These are phyloP conservation scores for Pedinophyceae sp. DNA, from an alignment of 139 green algal genomes.

Conservation along the genomic window DNA sequence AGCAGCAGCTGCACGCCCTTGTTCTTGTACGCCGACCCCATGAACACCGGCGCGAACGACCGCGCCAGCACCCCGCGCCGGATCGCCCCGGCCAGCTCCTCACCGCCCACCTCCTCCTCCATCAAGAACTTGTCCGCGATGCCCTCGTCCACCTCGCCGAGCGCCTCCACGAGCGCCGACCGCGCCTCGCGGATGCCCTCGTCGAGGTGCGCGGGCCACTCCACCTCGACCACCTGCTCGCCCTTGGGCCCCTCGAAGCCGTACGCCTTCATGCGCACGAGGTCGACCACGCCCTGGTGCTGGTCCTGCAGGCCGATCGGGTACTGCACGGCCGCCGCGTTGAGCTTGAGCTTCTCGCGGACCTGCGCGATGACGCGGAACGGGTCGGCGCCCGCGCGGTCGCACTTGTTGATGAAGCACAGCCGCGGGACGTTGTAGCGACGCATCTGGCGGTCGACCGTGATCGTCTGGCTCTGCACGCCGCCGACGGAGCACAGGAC, in stretches of 20 bases:
- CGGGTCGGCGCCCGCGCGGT: constrained; percentile 69
- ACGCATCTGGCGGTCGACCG: constrained; percentile 91
- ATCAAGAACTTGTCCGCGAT: constrained; percentile 80
- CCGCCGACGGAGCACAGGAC: constrained; percentile 75
- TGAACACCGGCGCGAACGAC: constrained; percentile 75
- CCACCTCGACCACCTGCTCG: constrained; percentile 28
- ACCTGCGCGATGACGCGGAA: constrained; percentile 48
- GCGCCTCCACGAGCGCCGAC: not conserved
- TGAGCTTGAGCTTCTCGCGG: constrained; percentile 33
- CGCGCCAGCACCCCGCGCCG: constrained; percentile 25
- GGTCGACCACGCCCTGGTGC: constrained; percentile 77
- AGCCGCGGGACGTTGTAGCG: constrained; percentile 81
- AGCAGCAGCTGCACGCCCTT: constrained; percentile 65
- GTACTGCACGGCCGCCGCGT: constrained; percentile 71
- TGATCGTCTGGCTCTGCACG: constrained; percentile 80
- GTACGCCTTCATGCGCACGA: constrained; percentile 43
- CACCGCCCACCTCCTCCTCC: constrained; percentile 50
- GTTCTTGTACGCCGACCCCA: constrained; percentile 90
- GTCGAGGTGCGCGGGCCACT: constrained; percentile 12
- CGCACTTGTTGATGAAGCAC: constrained; percentile 90
- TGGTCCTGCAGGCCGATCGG: constrained; percentile 86
- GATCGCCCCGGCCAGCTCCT: constrained; percentile 54
- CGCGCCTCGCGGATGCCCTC: constrained; percentile 49
- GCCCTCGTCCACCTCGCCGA: constrained; percentile 71
- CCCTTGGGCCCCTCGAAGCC: constrained; percentile 55